Evolutionary conservation across 768 basidiomycete species (phyloP).

Genomic region (Plicaturopsis crispa): DNA sequence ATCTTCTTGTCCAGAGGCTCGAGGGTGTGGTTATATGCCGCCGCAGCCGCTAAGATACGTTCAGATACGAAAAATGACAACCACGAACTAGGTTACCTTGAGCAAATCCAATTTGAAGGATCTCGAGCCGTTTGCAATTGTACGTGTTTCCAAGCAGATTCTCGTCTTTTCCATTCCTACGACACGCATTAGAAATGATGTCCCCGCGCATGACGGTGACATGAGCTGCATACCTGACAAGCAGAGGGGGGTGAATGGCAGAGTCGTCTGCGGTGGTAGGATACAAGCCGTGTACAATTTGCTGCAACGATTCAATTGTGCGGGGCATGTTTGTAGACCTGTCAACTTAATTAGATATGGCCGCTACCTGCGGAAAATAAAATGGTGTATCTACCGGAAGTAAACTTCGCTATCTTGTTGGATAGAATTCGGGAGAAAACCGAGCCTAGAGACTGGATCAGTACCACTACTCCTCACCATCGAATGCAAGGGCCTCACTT

Average conservation of each 20-base stretch:
- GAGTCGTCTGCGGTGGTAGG: slow-evolving; percentile 41
- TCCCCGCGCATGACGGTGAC: background rate
- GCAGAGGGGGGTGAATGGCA: slow-evolving; percentile 38
- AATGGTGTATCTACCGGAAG: slow-evolving; percentile 39
- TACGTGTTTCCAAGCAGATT: slow-evolving; percentile 63
- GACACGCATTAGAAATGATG: background rate
- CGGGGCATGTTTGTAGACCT: slow-evolving; percentile 74
- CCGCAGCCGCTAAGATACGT: slow-evolving; percentile 46
- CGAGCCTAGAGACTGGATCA: slow-evolving; percentile 34
- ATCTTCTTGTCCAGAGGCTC: slow-evolving; percentile 55
- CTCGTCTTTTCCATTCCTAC: slow-evolving; percentile 63
- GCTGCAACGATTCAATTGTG: slow-evolving; percentile 68
- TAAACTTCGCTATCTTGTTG: slow-evolving; percentile 40
- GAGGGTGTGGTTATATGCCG: slow-evolving; percentile 53
- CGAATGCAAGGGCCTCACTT: slow-evolving; percentile 29
- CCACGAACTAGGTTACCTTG: slow-evolving; percentile 32
- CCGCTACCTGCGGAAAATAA: background rate
- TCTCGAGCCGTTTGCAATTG: slow-evolving; percentile 60
- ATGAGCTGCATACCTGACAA: slow-evolving; percentile 39
- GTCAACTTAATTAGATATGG: background rate
- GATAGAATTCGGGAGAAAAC: slow-evolving; percentile 51
- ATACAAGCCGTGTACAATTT: slow-evolving; percentile 70
- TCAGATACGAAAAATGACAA: slow-evolving; percentile 5
- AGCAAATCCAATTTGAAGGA: slow-evolving; percentile 56
- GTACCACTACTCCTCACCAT: too few relatives aligned